phyloP scores from a whole-genome alignment of 2,329 filamentous ascomycete species.

The Aspergillus ochraceoroseus region DNA sequence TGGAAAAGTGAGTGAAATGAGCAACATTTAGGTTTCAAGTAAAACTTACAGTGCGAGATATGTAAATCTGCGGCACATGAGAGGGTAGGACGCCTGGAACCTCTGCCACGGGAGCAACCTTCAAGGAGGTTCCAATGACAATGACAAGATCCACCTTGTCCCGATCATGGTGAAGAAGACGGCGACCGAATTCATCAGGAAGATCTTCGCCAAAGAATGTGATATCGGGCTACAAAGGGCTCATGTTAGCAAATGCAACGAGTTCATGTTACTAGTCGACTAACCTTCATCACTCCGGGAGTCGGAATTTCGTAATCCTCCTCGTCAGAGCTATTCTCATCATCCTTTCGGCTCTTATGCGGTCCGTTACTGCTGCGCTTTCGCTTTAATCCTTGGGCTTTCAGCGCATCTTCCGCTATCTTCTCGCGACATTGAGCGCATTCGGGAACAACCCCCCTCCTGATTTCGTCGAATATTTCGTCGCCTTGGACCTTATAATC shows the following conservation, averaged over 20 bases:
- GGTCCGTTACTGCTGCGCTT: conserved; percentile 49
- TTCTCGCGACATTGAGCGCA: conserved; percentile 66
- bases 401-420: conserved; percentile 43
- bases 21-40: background rate
- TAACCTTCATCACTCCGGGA: conserved; percentile 72
- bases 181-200: conserved; percentile 73
- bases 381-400: conserved; percentile 48
- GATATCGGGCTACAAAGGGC: conserved; percentile 67
- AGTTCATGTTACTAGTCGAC: no score
- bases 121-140: conserved; percentile 92
- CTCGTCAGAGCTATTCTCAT: conserved; percentile 54
- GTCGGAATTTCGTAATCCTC: conserved; percentile 61
- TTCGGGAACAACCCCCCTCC: conserved; percentile 67
- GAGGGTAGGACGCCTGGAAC: conserved; percentile 74
- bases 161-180: conserved; percentile 75
- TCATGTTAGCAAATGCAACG: conserved; percentile 13
- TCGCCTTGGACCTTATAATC: conserved; percentile 68
- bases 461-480: conserved; percentile 73
- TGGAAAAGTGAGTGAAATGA: conserved; percentile 11
- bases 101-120: conserved; percentile 91
- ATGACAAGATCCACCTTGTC: conserved; percentile 81
- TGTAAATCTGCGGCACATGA: conserved; percentile 84
- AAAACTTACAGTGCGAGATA: conserved; percentile 63
- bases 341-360: conserved; percentile 52
- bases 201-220: conserved; percentile 95